Evolutionary conservation across 805 yeast genomes (phyloP), one percentile per base, ranked within the genome.

Genomic region (Tetrapisispora arboricola): DNA sequence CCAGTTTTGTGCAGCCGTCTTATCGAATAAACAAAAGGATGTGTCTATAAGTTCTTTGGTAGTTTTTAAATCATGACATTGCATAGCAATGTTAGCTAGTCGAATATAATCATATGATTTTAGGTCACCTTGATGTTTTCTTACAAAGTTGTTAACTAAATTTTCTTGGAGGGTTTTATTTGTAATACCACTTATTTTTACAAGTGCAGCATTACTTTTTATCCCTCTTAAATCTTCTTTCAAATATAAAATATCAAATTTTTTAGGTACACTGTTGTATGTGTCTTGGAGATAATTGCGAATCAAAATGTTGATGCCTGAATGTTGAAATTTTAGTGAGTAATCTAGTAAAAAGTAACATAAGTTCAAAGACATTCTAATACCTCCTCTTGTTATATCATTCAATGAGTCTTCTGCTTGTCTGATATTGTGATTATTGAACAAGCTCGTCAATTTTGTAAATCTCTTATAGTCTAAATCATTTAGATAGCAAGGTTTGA

Each of bases 21-120:
- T 22, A 28, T 54, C 42, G 26, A 50, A 38, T n/a, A 32, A 25
- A 13, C 30, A 31, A 4, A 27, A 26, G 8, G 54, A 45, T 16
- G 38, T 37, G 10, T 44, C 27, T 12, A 49, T 12, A 7, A 38
- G 28, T 4, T 28, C 22, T 1, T 35, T 20, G 4, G 55, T 51
- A 20, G 27, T 27, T 8, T 36, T 36, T 32, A 46, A 50, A 39
- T 46, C 49, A n/a, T 42, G 32, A 4, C 45, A 37, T n/a, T 42
- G 35, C 4, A 50, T 38, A 25, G 44, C 41, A 2, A 55, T 40
- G 29, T 50, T 44, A 2, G 50, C 34, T 16, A 57, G 36, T 33
- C 54, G 57, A 36, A 57, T 36, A 29, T 49, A 51, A 36, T 56
- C 50, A 25, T 51, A 55, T 20, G n/a, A n/a, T n/a, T n/a, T n/a